Base-by-base conservation (phyloP, 768 basidiomycete species). In the Auriscalpium vulgare region DNA sequence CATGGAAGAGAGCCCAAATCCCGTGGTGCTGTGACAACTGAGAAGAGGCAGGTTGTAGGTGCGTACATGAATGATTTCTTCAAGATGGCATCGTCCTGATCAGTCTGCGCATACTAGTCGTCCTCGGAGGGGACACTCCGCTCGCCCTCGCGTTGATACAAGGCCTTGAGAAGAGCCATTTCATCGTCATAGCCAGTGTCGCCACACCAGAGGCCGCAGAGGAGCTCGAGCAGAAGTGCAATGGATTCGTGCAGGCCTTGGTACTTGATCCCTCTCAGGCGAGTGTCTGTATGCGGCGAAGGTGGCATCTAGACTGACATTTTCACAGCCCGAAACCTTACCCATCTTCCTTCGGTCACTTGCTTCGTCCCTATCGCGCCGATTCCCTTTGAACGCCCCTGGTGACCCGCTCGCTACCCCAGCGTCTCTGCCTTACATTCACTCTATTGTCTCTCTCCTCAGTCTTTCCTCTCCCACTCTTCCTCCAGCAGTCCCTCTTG, bases 171-270 rank as follows among this genome's bases (percentile, higher is more conserved):
- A 77, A 75, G 64, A 80, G 83, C 58, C 91, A 89, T 0, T 94
- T 87, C 64, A 87, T 93, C 63, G 85, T 95, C 38, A 83, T 95
- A 59, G 76, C 84, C 4, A 93, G 87, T 58, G 91, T 93, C n/a
- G 73, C 83, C 0, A 82, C 79, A 5, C 79, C 84, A 0, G 84
- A 85, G 53, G 81, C 81, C n/a, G 83, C 82, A 37, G 74, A 78
- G 14, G 72, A 70, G 16, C 71, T 94, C 47, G 91, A 95, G 68
- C 74, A 72, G 38, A 72, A 74, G 58, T 80, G 82, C 23, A 76
- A 84, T 59, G 93, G 93, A 29, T 92, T 81, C 68, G 80, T 92
- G 55, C 84, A 85, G 51, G 91, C 86, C 0, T 79, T 93, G 55
- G 83, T 94, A 35, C 79, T 94, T 43, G 85, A 94, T 69, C 85